Evolutionary conservation across 371 early-diverging fungal species (phyloP).

Genomic region (Rhizopus arrhizus): DNA sequence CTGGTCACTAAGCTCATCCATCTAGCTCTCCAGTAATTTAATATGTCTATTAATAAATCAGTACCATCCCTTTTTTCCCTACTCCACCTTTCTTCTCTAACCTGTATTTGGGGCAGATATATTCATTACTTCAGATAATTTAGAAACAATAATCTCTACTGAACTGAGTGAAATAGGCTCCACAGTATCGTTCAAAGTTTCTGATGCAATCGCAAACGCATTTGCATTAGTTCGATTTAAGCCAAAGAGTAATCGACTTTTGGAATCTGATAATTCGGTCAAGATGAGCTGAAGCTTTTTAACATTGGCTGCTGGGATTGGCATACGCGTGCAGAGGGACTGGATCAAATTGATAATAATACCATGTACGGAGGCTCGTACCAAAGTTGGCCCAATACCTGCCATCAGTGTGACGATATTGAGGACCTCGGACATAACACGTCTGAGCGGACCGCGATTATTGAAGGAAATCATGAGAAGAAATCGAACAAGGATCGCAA

Average conservation of each 20-base stretch:
- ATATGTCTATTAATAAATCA: slow-evolving; percentile 49
- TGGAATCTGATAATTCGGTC: slow-evolving; percentile 69
- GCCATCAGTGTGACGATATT: slow-evolving; percentile 78
- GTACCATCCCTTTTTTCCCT: too few relatives aligned
- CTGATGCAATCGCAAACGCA: slow-evolving; percentile 64
- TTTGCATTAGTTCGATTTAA: slow-evolving; percentile 64
- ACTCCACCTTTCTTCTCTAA: slow-evolving; percentile 28
- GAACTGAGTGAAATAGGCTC: slow-evolving; percentile 70
- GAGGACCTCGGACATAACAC: slow-evolving; percentile 80
- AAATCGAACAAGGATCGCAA: slow-evolving; percentile 81
- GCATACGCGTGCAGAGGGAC: slow-evolving; percentile 71
- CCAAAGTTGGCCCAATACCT: slow-evolving; percentile 78
- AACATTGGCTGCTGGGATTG: slow-evolving; percentile 56
- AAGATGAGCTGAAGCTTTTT: slow-evolving; percentile 59
- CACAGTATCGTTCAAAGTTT: slow-evolving; percentile 60
- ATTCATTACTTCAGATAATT: slow-evolving; percentile 73
- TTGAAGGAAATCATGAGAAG: slow-evolving; percentile 86
- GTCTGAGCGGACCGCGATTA: slow-evolving; percentile 62
- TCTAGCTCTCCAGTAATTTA: slow-evolving; percentile 79
- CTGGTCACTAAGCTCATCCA: slow-evolving; percentile 90
- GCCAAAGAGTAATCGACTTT: slow-evolving; percentile 79
- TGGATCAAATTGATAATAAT: slow-evolving; percentile 86
- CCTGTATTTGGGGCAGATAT: slow-evolving; percentile 72
- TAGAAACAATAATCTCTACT: slow-evolving; percentile 75
- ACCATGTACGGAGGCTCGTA: slow-evolving; percentile 85